Evolutionary conservation across 768 basidiomycete species (phyloP).

Genomic region (Suillus discolor): DNA sequence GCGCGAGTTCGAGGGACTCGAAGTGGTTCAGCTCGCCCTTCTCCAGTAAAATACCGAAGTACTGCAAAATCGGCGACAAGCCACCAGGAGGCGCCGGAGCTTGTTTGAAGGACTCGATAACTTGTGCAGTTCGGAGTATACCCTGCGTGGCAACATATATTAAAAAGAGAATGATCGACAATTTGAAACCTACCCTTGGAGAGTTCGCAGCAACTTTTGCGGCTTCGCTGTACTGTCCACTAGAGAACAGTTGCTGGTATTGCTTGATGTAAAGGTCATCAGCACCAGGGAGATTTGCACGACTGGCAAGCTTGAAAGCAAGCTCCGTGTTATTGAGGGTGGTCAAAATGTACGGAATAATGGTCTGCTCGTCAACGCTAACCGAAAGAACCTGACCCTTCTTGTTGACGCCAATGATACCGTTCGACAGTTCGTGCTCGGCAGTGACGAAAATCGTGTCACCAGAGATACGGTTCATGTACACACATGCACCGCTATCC

Average conservation of each 20-base stretch:
- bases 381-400: conserved; percentile 98
- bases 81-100: conserved; percentile 90
- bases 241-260: conserved; percentile 88
- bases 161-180: conserved; percentile 3
- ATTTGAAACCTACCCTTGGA: conserved; percentile 61
- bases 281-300: conserved; percentile 95
- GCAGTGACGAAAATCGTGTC: conserved; percentile 99
- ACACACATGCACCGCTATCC: conserved; percentile 95
- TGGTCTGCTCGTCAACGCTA: conserved; percentile 93
- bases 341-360: conserved; percentile 92
- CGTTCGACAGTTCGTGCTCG: conserved; percentile 90
- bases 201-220: conserved; percentile 99
- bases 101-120: conserved; percentile 97
- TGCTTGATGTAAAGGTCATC: conserved; percentile 96
- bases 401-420: conserved; percentile 99
- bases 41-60: conserved; percentile 98
- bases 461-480: conserved; percentile 99
- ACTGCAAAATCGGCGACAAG: conserved; percentile 94
- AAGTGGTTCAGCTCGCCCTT: conserved; percentile 97
- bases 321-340: conserved; percentile 97
- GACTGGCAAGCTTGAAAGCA: conserved; percentile 96
- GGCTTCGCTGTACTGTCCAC: conserved; percentile 89
- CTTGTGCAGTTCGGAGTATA: conserved; percentile 90
- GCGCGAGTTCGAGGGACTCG: conserved; percentile 93
- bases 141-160: conserved; percentile 51